Percentiles rank a stretch among this genome's conserved stretches.
phyloP scores from a whole-genome alignment of 345 rosid species.

The Isatis tinctoria region DNA sequence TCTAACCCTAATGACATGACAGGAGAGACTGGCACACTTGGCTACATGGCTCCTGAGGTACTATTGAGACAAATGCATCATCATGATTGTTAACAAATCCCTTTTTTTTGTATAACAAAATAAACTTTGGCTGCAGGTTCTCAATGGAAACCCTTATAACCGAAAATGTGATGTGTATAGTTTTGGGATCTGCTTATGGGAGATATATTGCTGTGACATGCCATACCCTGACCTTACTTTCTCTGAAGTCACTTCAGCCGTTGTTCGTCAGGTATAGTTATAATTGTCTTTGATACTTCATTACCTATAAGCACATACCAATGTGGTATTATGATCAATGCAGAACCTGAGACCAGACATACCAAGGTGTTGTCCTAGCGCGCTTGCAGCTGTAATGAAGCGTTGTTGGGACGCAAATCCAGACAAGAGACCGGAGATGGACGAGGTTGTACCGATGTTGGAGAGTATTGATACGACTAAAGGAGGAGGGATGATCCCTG shows the following conservation, averaged over 20 bases:
- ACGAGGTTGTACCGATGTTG: constrained; percentile 85
- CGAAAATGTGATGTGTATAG: constrained; percentile 97
- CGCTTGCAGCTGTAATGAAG: constrained; percentile 88
- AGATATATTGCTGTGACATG: constrained; percentile 98
- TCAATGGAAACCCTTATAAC: constrained; percentile 92
- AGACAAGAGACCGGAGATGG: constrained; percentile 96
- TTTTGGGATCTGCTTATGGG: constrained; percentile 96
- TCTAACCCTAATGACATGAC: constrained; percentile 99
- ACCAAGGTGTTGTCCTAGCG: constrained; percentile 94
- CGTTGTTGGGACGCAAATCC: constrained; percentile 97
- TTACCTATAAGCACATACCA: neutral
- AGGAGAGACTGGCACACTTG: constrained; percentile 99
- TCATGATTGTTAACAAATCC: neutral
- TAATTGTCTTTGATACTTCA: neutral
- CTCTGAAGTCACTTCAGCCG: constrained; percentile 94
- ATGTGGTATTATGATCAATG: constrained; percentile 17
- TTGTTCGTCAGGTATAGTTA: constrained; percentile 75
- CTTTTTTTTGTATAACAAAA: neutral
- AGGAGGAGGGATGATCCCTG: constrained; percentile 98
- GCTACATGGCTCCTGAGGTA: constrained; percentile 99
- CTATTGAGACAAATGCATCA: neutral
- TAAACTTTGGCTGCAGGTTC: constrained; percentile 53
- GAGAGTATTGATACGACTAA: constrained; percentile 85
- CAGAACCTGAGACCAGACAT: constrained; percentile 97
- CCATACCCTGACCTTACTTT: constrained; percentile 95